A percentile compares a stretch with the other conserved stretches of the same genome.
phyloP scores from a whole-genome alignment of 768 basidiomycete genomes.

The Strobilomyces confusus region DNA sequence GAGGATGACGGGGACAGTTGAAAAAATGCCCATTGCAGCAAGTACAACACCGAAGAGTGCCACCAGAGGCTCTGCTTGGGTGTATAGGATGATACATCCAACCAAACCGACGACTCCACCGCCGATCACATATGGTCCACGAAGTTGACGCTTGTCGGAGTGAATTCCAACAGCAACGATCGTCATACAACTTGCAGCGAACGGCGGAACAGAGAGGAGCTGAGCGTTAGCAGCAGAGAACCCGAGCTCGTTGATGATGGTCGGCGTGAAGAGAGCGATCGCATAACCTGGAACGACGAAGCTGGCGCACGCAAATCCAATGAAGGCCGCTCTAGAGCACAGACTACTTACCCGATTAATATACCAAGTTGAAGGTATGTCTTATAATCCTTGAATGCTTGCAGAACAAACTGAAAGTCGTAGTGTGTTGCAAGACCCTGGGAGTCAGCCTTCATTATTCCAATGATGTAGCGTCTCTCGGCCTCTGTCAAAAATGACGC shows the following conservation, averaged over 20 bases:
- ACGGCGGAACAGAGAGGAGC: background rate
- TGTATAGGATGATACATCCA: background rate
- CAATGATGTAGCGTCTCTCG: constrained; percentile 38
- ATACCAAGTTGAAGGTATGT: background rate
- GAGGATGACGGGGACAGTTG: background rate
- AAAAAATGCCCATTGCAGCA: background rate
- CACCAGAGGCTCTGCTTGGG: background rate
- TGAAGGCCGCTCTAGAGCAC: background rate
- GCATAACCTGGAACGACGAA: background rate
- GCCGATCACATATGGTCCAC: background rate
- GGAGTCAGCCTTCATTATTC: constrained; percentile 26
- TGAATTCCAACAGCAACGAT: background rate
- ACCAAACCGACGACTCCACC: background rate
- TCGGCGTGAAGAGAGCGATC: background rate
- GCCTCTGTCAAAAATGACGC: constrained; percentile 47
- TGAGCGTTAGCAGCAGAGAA: background rate
- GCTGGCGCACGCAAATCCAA: background rate
- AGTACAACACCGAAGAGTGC: background rate
- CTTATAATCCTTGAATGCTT: background rate
- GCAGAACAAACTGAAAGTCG: background rate
- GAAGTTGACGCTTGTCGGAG: background rate
- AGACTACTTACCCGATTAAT: background rate
- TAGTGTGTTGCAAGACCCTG: background rate
- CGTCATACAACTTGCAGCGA: background rate
- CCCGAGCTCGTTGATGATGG: background rate